Conservation (phyloP, 2,329 filamentous ascomycete species). For the Hypomyces rosellus region DNA sequence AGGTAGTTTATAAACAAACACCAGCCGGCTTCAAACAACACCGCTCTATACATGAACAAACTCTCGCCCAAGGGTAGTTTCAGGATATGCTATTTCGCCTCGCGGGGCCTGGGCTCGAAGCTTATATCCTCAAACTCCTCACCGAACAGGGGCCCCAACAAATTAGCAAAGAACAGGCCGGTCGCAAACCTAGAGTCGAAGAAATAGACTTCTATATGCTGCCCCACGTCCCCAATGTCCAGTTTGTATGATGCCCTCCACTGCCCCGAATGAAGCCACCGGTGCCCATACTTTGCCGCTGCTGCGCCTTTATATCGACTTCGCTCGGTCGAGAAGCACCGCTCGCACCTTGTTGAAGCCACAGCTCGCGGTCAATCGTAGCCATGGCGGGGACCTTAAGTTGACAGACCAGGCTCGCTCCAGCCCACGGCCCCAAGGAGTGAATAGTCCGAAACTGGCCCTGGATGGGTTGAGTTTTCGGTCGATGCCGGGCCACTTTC, state of each 20-base stretch:
- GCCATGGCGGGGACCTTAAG: slow-evolving; percentile 63
- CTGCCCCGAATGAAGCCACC: slow-evolving; percentile 38
- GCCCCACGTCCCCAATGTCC: slow-evolving; percentile 60
- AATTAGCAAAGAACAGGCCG: no score
- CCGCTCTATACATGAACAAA: no score
- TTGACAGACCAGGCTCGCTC: slow-evolving; percentile 63
- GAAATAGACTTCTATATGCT: slow-evolving; percentile 29
- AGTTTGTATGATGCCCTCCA: slow-evolving; percentile 40
- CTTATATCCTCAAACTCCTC: background rate
- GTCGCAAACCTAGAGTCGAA: background rate
- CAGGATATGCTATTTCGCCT: no score
- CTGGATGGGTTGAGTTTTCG: slow-evolving; percentile 38
- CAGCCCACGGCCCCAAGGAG: slow-evolving; percentile 67
- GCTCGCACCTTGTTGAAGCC: slow-evolving; percentile 58
- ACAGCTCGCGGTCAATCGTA: slow-evolving; percentile 64
- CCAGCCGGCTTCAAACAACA: no score
- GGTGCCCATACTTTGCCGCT: slow-evolving; percentile 59
- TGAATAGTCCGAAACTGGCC: slow-evolving; percentile 61
- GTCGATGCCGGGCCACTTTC: slow-evolving; percentile 30
- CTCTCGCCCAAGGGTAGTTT: no score
- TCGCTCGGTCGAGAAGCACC: slow-evolving; percentile 57
- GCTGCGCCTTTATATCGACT: slow-evolving; percentile 50
- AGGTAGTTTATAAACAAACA: no score
- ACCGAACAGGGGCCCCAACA: no score
- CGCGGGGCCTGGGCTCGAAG: background rate